Evolutionary conservation across 2,329 filamentous ascomycete species (phyloP).

Genomic region (Zarea fungicola): DNA sequence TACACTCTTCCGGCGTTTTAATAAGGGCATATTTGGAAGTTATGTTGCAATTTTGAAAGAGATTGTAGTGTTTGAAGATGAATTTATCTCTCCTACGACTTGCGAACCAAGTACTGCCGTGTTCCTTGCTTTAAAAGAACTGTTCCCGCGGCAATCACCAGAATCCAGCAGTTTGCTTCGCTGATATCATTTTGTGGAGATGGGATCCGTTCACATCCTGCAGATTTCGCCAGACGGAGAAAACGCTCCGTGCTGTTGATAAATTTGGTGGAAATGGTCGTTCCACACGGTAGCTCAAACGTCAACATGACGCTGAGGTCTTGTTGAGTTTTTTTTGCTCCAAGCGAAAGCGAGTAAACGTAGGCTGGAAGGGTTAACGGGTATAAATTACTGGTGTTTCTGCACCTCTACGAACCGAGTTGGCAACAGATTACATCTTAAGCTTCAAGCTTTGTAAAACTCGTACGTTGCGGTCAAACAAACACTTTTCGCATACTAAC

Average conservation of each 20-base stretch:
- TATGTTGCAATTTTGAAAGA: too few relatives aligned
- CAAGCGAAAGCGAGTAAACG: not conserved
- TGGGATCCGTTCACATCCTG: not conserved
- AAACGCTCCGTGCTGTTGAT: not conserved
- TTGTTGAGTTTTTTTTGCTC: not conserved
- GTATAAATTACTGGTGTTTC: not conserved
- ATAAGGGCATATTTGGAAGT: too few relatives aligned
- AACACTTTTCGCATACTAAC: not conserved
- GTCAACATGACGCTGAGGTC: not conserved
- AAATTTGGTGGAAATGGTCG: too few relatives aligned
- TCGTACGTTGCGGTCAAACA: not conserved
- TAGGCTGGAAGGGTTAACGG: not conserved
- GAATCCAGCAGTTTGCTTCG: too few relatives aligned
- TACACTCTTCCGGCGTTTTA: too few relatives aligned
- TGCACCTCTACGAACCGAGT: not conserved
- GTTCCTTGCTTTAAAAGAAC: too few relatives aligned
- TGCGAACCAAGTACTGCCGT: too few relatives aligned
- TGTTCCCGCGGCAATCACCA: too few relatives aligned
- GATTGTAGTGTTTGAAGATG: too few relatives aligned
- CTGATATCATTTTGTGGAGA: conserved; percentile 7
- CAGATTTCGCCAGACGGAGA: not conserved
- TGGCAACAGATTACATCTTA: not conserved
- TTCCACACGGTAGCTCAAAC: not conserved
- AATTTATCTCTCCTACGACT: too few relatives aligned
- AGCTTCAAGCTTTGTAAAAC: not conserved